These are phyloP conservation scores for Mrakia gelida DNA, from an alignment of 768 basidiomycete genomes.

Conservation along the genomic window DNA sequence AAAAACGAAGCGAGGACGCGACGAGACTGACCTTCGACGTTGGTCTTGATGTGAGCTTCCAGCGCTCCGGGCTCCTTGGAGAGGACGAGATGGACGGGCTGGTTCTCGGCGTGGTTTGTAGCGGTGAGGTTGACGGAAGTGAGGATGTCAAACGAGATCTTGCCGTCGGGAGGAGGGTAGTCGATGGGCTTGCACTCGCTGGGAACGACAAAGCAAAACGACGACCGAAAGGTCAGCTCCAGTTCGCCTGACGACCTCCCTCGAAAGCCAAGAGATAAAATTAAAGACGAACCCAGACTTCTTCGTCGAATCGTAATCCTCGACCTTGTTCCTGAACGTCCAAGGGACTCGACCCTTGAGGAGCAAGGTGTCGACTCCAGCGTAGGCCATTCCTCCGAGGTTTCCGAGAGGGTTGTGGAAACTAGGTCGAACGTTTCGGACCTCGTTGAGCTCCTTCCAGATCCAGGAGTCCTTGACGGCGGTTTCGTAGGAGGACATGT, in stretches of 20 bases:
- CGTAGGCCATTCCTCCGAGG: slow-evolving; percentile 82
- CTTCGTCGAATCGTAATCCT: slow-evolving; percentile 66
- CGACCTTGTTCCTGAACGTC: slow-evolving; percentile 70
- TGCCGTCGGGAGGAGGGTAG: slow-evolving; percentile 82
- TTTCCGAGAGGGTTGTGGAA: slow-evolving; percentile 73
- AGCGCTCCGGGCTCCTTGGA: slow-evolving; percentile 52
- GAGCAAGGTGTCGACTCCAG: slow-evolving; percentile 79
- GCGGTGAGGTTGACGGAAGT: slow-evolving; percentile 85
- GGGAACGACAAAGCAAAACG: background rate
- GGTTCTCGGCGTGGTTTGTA: slow-evolving; percentile 96
- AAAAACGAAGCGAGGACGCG: background rate
- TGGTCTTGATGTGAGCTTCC: slow-evolving; percentile 65
- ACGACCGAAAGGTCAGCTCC: background rate
- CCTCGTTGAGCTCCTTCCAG: slow-evolving; percentile 76
- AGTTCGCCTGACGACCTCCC: background rate
- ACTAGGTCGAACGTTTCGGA: slow-evolving; percentile 83
- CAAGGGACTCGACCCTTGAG: slow-evolving; percentile 82
- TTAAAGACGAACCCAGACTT: slow-evolving; percentile 50
- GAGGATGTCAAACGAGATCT: slow-evolving; percentile 86
- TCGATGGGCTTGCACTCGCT: slow-evolving; percentile 66
- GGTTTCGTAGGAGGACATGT: slow-evolving; percentile 69
- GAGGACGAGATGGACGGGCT: slow-evolving; percentile 81
- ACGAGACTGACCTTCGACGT: slow-evolving; percentile 46
- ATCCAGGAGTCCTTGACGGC: slow-evolving; percentile 76
- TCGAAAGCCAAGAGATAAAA: background rate